Evolutionary conservation across 2,329 filamentous ascomycete species (phyloP).

Genomic region (Sporothrix humicola): DNA sequence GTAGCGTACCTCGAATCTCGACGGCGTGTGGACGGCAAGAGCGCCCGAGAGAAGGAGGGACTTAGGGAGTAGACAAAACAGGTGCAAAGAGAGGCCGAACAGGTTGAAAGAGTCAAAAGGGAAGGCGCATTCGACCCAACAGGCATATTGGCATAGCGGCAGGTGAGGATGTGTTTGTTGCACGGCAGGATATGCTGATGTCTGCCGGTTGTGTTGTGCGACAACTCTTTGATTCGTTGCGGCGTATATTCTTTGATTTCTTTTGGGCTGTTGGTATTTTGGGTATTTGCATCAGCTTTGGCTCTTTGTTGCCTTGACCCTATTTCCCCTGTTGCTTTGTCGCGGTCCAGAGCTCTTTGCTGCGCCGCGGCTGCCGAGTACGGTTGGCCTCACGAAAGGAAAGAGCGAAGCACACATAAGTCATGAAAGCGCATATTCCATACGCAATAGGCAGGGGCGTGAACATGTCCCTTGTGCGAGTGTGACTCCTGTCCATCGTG

Average conservation of each 20-base stretch:
- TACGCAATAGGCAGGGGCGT: too few relatives aligned
- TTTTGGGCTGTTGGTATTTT: background rate
- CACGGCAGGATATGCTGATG: slow-evolving; percentile 20
- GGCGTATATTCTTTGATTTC: too few relatives aligned
- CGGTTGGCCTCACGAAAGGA: background rate
- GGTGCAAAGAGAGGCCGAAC: slow-evolving; percentile 14
- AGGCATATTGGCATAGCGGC: background rate
- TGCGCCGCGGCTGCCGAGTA: too few relatives aligned
- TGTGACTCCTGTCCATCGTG: background rate
- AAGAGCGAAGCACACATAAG: background rate
- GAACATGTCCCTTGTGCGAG: background rate
- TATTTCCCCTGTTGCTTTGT: too few relatives aligned
- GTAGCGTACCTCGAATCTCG: background rate
- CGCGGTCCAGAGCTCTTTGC: too few relatives aligned
- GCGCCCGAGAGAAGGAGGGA: background rate
- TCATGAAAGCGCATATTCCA: too few relatives aligned
- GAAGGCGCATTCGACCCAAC: slow-evolving; percentile 4
- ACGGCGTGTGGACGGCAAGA: slow-evolving; percentile 10
- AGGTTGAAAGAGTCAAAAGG: background rate
- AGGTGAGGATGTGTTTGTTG: slow-evolving; percentile 2
- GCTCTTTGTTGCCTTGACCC: background rate
- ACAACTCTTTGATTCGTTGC: background rate
- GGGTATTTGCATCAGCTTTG: too few relatives aligned
- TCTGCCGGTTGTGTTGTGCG: background rate
- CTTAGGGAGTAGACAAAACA: background rate